phyloP scores from a whole-genome alignment of 2,329 filamentous ascomycete genomes.

The Penicillium hesseltinei region DNA sequence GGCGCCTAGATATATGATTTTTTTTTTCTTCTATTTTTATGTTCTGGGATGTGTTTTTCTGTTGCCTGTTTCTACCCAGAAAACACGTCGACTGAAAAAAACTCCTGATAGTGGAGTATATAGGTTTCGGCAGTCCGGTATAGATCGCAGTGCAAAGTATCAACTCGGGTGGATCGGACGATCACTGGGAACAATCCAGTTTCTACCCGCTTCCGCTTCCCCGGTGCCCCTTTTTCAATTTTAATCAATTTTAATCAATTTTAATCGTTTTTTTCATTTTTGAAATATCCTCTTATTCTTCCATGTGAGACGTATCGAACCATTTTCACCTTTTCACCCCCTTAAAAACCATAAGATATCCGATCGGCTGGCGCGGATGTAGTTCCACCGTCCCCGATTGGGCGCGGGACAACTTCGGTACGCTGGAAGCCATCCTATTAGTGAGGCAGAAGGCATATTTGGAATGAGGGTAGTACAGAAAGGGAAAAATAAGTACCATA shows the following conservation, averaged over 20 bases:
- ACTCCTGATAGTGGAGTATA: not conserved
- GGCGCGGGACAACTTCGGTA: slow-evolving; percentile 10
- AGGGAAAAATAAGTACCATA: not conserved
- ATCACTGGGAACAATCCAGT: slow-evolving; percentile 13
- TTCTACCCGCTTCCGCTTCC: slow-evolving; percentile 15
- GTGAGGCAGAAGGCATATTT: not conserved
- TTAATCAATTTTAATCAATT: no score
- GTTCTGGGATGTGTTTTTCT: not conserved
- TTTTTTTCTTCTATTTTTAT: no score
- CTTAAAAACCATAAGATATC: slow-evolving; percentile 6
- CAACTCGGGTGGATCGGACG: slow-evolving; percentile 15
- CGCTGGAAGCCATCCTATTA: slow-evolving; percentile 25
- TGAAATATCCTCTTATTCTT: not conserved
- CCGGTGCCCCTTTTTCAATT: slow-evolving; percentile 8
- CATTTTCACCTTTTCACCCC: not conserved
- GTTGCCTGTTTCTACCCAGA: not conserved
- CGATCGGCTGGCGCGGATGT: slow-evolving; percentile 26
- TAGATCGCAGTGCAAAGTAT: slow-evolving; percentile 10
- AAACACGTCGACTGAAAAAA: not conserved
- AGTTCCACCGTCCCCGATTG: slow-evolving; percentile 22
- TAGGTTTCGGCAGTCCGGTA: not conserved
- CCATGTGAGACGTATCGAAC: not conserved
- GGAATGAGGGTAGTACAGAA: not conserved
- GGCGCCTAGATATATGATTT: not conserved
- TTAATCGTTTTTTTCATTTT: not conserved